These are phyloP conservation scores for Yamadazyma aaseri DNA, from an alignment of 1,139 yeast species.

Conservation along the genomic window DNA sequence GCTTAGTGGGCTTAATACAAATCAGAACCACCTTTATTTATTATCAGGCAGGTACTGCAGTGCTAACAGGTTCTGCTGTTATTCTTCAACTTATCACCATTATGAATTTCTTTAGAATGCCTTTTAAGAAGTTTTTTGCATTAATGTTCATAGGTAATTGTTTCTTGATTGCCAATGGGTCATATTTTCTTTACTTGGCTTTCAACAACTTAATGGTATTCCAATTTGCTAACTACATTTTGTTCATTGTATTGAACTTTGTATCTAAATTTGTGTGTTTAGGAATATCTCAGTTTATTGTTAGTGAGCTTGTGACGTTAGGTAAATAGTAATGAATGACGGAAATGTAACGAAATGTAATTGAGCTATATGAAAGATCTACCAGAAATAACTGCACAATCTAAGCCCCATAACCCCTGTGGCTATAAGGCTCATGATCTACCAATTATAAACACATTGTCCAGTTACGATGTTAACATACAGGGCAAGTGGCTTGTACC, in stretches of 20 bases:
- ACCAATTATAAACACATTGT: too few relatives aligned
- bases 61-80: constrained; percentile 10
- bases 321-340: too few relatives aligned
- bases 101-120: constrained; percentile 2
- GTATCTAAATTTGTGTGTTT: constrained; percentile 11
- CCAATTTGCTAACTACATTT: constrained; percentile 10
- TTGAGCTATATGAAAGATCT: too few relatives aligned
- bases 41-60: constrained; percentile 13
- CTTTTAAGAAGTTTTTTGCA: constrained; percentile 8
- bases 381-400: too few relatives aligned
- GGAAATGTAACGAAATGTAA: too few relatives aligned
- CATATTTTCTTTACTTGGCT: constrained; percentile 13
- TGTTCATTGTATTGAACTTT: constrained; percentile 12
- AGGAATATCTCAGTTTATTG: constrained; percentile 7
- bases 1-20: constrained; percentile 13
- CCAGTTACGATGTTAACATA: too few relatives aligned
- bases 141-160: constrained; percentile 5
- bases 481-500: too few relatives aligned
- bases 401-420: too few relatives aligned
- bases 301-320: constrained; percentile 3
- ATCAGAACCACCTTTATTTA: constrained; percentile 10
- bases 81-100: constrained; percentile 6
- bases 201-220: constrained; percentile 8
- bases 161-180: constrained; percentile 11
- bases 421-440: too few relatives aligned